Conservation (phyloP, 2,329 filamentous ascomycete genomes). For the Plectosphaerella cucumerina region DNA sequence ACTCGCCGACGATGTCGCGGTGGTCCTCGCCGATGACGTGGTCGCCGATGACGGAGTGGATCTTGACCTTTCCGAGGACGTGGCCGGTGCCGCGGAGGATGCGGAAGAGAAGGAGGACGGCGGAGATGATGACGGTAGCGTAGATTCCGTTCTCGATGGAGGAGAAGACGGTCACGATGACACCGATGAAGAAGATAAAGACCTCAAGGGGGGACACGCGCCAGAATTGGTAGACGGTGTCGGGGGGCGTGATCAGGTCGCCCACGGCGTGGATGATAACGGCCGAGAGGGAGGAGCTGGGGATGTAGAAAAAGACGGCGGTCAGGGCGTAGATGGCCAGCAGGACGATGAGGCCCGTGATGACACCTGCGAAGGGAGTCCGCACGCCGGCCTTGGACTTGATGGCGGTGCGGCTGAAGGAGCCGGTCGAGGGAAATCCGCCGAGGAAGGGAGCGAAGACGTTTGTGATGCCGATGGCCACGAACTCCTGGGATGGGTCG, state of each 20-base stretch:
- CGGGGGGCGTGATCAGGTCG: constrained; percentile 85
- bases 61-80: constrained; percentile 77
- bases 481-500: constrained; percentile 91
- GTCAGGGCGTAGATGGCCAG: constrained; percentile 87
- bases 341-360: constrained; percentile 81
- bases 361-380: constrained; percentile 84
- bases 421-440: constrained; percentile 88
- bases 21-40: constrained; percentile 63
- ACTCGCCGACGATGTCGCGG: constrained; percentile 41
- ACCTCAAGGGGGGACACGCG: constrained; percentile 86
- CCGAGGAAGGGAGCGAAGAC: constrained; percentile 88
- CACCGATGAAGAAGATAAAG: constrained; percentile 87
- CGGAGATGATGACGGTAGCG: constrained; percentile 72
- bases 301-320: constrained; percentile 90
- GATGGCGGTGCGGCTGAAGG: constrained; percentile 93
- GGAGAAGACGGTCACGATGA: constrained; percentile 83
- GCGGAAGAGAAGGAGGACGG: constrained; percentile 76
- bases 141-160: constrained; percentile 93
- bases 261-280: constrained; percentile 96
- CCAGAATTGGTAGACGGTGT: constrained; percentile 95
- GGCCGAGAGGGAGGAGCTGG: constrained; percentile 71
- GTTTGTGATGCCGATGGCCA: constrained; percentile 89
- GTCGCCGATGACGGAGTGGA: constrained; percentile 81
- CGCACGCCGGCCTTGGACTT: constrained; percentile 95
- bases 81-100: constrained; percentile 77